A percentile compares a stretch with the other conserved stretches of the same genome.
These are phyloP conservation scores for Pyrenophora tritici-repentis DNA, from an alignment of 2,329 filamentous ascomycete species.

Conservation along the genomic window DNA sequence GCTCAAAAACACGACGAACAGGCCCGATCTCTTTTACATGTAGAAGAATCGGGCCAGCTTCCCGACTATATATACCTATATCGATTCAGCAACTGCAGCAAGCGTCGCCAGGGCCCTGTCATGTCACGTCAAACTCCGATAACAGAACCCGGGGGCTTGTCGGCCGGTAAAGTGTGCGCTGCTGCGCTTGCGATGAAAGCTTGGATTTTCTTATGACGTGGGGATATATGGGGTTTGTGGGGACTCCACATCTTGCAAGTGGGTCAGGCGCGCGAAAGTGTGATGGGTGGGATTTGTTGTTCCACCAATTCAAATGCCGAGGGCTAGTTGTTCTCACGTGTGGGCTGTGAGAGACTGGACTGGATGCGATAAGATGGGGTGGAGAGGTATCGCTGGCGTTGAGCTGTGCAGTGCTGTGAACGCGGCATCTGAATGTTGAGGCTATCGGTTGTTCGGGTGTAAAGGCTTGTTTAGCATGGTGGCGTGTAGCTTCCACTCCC, in stretches of 20 bases:
- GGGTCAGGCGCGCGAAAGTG: background rate
- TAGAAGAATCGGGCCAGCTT: background rate
- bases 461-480: background rate
- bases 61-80: conserved; percentile 2
- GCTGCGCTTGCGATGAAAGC: conserved; percentile 7
- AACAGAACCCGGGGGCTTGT: conserved; percentile 4
- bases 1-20: too few species aligned
- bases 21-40: too few species aligned
- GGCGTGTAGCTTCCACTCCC: background rate
- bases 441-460: too few species aligned
- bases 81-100: background rate
- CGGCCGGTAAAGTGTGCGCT: background rate
- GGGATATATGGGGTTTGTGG: conserved; percentile 17
- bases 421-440: too few species aligned
- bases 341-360: background rate
- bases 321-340: background rate
- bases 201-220: conserved; percentile 14
- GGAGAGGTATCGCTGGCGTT: too few species aligned
- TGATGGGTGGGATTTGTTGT: conserved; percentile 14
- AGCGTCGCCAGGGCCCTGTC: too few species aligned
- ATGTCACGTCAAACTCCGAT: background rate
- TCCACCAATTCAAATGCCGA: conserved; percentile 31
- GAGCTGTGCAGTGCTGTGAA: too few species aligned
- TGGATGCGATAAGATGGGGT: too few species aligned
- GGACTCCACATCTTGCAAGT: conserved; percentile 13